These are phyloP conservation scores for Prunus persica DNA, from an alignment of 306 rosid genomes.

Conservation along the genomic window DNA sequence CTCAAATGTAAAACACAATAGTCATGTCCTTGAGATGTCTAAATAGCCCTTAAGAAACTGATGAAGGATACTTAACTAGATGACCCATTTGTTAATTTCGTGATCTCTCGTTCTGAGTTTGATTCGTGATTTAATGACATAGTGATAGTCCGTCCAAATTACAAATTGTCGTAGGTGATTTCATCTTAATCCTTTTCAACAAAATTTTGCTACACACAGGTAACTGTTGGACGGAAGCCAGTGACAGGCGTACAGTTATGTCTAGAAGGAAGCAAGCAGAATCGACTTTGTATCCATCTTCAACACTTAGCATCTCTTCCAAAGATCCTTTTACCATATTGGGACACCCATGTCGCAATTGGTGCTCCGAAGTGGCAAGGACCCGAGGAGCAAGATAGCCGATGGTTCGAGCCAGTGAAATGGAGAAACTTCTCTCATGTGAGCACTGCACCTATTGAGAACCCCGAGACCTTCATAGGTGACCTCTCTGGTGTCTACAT, in stretches of 20 bases:
- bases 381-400: conserved; percentile 87
- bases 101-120: neutral
- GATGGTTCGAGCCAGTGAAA: conserved; percentile 84
- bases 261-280: conserved; percentile 75
- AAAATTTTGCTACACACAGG: conserved; percentile 42
- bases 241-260: conserved; percentile 72
- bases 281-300: conserved; percentile 72
- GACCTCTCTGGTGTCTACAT: conserved; percentile 56
- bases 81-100: neutral
- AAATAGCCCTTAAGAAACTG: neutral
- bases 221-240: conserved; percentile 81
- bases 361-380: conserved; percentile 94
- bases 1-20: neutral
- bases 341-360: conserved; percentile 74
- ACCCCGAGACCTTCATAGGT: conserved; percentile 58
- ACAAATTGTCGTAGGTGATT: neutral
- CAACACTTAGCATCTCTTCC: conserved; percentile 79
- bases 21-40: conserved; percentile 9
- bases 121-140: neutral
- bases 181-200: neutral
- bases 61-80: neutral
- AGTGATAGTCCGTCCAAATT: neutral
- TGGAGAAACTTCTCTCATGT: conserved; percentile 88
- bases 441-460: conserved; percentile 83
- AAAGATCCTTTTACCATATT: conserved; percentile 64